Percentiles rank a stretch among this genome's conserved stretches.
phyloP scores from a whole-genome alignment of 2,329 filamentous ascomycete species.

The Ophiostoma sp. region DNA sequence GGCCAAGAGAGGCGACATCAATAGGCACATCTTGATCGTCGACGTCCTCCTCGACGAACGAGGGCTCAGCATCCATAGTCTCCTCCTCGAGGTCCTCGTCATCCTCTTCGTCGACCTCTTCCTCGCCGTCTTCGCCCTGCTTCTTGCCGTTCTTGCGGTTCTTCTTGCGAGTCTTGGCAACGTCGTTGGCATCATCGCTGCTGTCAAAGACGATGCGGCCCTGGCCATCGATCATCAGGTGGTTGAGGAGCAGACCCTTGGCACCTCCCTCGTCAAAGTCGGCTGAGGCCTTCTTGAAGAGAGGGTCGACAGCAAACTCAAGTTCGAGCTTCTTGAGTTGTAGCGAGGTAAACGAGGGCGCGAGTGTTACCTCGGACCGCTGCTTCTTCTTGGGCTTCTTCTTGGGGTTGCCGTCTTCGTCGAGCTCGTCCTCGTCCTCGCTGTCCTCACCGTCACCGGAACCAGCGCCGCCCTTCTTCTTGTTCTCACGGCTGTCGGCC shows the following conservation, averaged over 20 bases:
- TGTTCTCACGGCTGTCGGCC: constrained; percentile 80
- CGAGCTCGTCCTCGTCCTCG: constrained; percentile 55
- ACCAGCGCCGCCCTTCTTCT: constrained; percentile 67
- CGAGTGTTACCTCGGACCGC: constrained; percentile 84
- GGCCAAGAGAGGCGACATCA: constrained; percentile 71
- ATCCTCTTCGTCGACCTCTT: constrained; percentile 42
- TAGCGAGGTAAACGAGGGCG: constrained; percentile 80
- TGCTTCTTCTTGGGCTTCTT: constrained; percentile 77
- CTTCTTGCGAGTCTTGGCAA: constrained; percentile 40
- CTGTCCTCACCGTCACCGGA: constrained; percentile 65
- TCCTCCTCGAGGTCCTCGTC: constrained; percentile 40
- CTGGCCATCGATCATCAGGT: constrained; percentile 89
- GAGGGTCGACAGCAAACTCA: constrained; percentile 91
- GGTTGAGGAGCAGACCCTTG: constrained; percentile 91
- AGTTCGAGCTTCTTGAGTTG: constrained; percentile 97
- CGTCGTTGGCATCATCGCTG: constrained; percentile 76
- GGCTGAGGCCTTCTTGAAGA: constrained; percentile 99
- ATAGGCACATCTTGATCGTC: constrained; percentile 67
- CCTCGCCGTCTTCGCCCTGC: constrained; percentile 43
- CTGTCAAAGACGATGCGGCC: constrained; percentile 98
- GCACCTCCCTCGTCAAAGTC: constrained; percentile 98
- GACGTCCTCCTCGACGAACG: background rate
- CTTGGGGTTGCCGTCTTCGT: constrained; percentile 49
- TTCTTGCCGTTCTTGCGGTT: constrained; percentile 34
- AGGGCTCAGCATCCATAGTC: background rate